Evolutionary conservation across 441 rosid genomes (phyloP).

Genomic region (Lepidium campestre): DNA sequence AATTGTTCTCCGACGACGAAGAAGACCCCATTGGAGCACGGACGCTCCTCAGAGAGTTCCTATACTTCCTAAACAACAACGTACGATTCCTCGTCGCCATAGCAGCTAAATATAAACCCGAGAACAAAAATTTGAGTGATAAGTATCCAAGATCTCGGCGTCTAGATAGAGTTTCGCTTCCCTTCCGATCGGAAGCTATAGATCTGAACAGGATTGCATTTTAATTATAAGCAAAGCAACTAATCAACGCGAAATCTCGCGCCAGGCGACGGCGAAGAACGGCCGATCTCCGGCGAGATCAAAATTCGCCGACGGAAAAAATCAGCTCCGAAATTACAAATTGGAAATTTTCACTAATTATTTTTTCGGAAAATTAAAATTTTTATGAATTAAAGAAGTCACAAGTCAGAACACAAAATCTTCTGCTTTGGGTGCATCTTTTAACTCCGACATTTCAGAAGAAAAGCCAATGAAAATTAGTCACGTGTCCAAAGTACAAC

Average conservation of each 20-base stretch:
- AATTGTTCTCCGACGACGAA: constrained; percentile 13
- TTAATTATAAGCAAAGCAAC: constrained; percentile 4
- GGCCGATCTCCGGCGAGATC: constrained; percentile 10
- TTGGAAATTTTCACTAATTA: background rate
- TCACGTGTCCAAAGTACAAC: background rate
- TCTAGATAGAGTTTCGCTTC: constrained; percentile 11
- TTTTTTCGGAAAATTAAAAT: background rate
- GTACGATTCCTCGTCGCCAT: constrained; percentile 92
- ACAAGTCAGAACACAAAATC: background rate
- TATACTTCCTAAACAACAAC: constrained; percentile 56
- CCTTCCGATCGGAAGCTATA: constrained; percentile 22
- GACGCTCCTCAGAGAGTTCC: constrained; percentile 87
- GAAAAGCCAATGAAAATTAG: background rate
- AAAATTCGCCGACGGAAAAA: background rate
- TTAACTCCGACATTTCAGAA: background rate
- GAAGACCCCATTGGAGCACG: constrained; percentile 51
- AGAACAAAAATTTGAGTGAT: background rate
- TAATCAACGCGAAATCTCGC: background rate
- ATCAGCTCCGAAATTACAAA: constrained; percentile 17
- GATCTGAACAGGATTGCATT: constrained; percentile 25
- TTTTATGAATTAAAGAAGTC: background rate
- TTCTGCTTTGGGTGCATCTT: background rate
- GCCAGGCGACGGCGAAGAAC: background rate
- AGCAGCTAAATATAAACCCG: constrained; percentile 1
- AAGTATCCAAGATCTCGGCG: background rate